These are phyloP conservation scores for Coemansia sp. DNA, from an alignment of 192 early-diverging fungal species.

Conservation along the genomic window DNA sequence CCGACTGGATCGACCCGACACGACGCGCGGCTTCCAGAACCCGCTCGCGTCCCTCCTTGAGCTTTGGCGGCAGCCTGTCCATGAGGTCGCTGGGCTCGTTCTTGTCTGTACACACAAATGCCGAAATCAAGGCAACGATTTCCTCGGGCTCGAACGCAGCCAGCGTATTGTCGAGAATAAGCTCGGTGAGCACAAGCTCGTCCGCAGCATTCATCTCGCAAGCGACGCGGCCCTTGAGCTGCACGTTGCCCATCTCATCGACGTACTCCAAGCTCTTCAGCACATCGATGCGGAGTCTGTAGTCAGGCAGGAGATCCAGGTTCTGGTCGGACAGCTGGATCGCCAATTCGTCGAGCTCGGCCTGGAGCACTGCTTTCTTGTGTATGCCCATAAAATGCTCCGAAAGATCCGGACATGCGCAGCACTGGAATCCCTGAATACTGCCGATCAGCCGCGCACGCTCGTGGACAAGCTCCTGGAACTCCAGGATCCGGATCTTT, in stretches of 20 bases:
- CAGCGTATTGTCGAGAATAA: constrained; percentile 91
- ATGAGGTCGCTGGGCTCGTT: constrained; percentile 47
- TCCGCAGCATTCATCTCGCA: constrained; percentile 98
- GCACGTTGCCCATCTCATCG: constrained; percentile 81
- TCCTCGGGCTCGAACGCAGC: constrained; percentile 88
- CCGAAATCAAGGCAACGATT: constrained; percentile 88
- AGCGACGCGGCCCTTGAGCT: constrained; percentile 93
- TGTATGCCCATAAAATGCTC: constrained; percentile 59
- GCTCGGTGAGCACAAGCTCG: constrained; percentile 89
- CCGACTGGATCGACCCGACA: constrained; percentile 72
- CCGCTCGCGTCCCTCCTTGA: constrained; percentile 56
- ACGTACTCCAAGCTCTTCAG: constrained; percentile 79
- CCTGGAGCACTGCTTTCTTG: constrained; percentile 62
- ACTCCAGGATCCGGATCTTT: constrained; percentile 85
- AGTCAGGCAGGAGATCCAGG: constrained; percentile 90
- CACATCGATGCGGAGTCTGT: constrained; percentile 83
- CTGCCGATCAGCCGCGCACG: constrained; percentile 57
- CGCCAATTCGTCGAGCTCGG: constrained; percentile 71
- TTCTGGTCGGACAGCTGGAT: constrained; percentile 87
- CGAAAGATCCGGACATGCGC: constrained; percentile 39
- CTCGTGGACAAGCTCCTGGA: constrained; percentile 70
- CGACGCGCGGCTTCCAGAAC: constrained; percentile 67
- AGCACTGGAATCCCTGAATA: constrained; percentile 35
- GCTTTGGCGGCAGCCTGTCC: constrained; percentile 30
- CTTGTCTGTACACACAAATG: constrained; percentile 96